These are phyloP conservation scores for Candida silvatica DNA, from an alignment of 805 yeast genomes.

Conservation along the genomic window DNA sequence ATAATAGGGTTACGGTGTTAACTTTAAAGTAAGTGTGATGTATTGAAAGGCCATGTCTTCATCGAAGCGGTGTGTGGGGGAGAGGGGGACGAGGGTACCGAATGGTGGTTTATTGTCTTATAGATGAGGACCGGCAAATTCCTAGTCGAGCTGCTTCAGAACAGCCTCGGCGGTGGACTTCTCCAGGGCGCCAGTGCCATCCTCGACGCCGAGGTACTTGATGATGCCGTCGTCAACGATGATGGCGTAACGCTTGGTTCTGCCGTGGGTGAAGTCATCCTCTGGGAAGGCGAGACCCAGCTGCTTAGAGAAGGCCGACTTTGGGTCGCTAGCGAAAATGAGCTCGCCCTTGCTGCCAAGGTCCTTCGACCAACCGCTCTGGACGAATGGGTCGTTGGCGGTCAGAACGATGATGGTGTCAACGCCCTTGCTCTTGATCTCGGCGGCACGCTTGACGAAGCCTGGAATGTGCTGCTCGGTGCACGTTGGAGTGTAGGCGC, in stretches of 20 bases:
- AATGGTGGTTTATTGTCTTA: no score
- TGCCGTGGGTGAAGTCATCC: conserved; percentile 42
- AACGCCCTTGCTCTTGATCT: conserved; percentile 30
- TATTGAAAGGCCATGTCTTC: no score
- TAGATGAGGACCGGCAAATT: not conserved
- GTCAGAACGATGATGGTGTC: conserved; percentile 30
- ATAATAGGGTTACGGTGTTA: no score
- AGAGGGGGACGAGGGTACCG: no score
- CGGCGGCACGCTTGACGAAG: conserved; percentile 23
- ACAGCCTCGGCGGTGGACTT: conserved; percentile 2
- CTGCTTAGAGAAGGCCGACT: conserved; percentile 46
- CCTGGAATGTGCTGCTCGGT: conserved; percentile 36
- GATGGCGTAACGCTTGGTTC: conserved; percentile 64
- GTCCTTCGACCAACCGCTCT: conserved; percentile 39
- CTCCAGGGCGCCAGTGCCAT: conserved; percentile 26
- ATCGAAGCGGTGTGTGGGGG: no score
- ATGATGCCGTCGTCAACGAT: conserved; percentile 40
- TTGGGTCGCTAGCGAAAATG: conserved; percentile 52
- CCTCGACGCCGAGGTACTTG: conserved; percentile 33
- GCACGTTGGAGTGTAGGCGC: conserved; percentile 43
- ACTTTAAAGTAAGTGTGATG: not conserved
- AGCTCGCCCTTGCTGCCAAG: conserved; percentile 28
- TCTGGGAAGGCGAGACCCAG: conserved; percentile 52
- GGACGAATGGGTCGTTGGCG: conserved; percentile 34
- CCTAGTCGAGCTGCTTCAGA: not conserved